These are phyloP conservation scores for Thelonectria blattea DNA, from an alignment of 2,329 filamentous ascomycete species.

Conservation along the genomic window DNA sequence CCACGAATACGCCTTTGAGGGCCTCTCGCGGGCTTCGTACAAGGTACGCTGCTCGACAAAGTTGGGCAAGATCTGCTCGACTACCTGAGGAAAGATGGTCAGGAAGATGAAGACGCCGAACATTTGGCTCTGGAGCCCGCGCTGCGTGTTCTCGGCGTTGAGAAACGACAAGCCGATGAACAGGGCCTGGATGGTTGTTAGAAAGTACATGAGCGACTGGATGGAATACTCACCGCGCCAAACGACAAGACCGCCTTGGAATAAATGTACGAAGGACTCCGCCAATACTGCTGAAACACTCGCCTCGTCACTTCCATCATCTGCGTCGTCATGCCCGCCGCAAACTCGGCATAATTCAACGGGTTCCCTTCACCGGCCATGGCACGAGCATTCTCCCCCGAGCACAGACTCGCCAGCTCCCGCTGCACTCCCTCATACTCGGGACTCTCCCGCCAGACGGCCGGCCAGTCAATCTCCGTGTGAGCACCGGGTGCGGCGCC, in stretches of 20 bases:
- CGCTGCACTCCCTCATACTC: conserved; percentile 40
- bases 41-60: conserved; percentile 72
- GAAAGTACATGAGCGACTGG: neutral
- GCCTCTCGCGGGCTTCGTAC: conserved; percentile 73
- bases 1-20: conserved; percentile 73
- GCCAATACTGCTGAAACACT: conserved; percentile 81
- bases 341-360: conserved; percentile 63
- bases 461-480: conserved; percentile 45
- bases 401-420: conserved; percentile 38
- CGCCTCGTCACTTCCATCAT: conserved; percentile 65
- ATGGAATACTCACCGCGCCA: conserved; percentile 34
- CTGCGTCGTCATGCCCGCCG: conserved; percentile 68
- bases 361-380: conserved; percentile 33
- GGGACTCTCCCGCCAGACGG: conserved; percentile 42
- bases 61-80: conserved; percentile 72
- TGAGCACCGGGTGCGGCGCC: conserved; percentile 56
- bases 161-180: conserved; percentile 76
- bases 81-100: conserved; percentile 71
- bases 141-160: conserved; percentile 63
- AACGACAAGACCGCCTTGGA: conserved; percentile 68
- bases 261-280: conserved; percentile 77
- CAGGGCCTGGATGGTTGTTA: conserved; percentile 44
- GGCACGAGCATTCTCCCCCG: neutral
- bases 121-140: conserved; percentile 74
- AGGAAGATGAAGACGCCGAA: conserved; percentile 75